Evolutionary conservation across 2,329 filamentous ascomycete genomes (phyloP).

Genomic region (Fusarium gaditjirri): DNA sequence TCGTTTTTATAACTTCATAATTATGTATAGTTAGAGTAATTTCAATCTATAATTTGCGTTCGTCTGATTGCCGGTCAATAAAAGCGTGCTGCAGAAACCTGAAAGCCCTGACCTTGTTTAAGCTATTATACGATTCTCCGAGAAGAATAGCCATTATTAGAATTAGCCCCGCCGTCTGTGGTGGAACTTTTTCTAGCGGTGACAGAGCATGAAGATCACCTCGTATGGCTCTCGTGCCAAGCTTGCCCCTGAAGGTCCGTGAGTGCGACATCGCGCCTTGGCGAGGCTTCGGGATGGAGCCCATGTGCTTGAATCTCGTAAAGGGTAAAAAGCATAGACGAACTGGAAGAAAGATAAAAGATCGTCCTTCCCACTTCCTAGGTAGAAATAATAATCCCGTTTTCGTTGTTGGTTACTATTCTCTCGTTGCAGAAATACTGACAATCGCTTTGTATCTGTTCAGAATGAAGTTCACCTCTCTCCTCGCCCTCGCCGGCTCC

Average conservation of each 20-base stretch:
- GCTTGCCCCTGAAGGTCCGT: not conserved
- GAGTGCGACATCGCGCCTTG: not conserved
- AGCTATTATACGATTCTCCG: too few species aligned
- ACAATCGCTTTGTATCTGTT: too few species aligned
- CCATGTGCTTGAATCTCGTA: not conserved
- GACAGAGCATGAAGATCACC: not conserved
- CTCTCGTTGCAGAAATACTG: too few species aligned
- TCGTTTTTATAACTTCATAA: not conserved
- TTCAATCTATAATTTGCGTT: too few species aligned
- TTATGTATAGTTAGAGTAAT: too few species aligned
- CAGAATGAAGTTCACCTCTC: not conserved
- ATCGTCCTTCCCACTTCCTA: too few species aligned
- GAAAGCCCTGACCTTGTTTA: not conserved
- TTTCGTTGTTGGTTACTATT: not conserved
- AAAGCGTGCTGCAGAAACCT: too few species aligned
- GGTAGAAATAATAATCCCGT: too few species aligned
- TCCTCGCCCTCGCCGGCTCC: not conserved
- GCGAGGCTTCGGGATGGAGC: not conserved
- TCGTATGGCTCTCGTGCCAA: not conserved
- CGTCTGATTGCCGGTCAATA: too few species aligned
- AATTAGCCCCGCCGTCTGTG: fast-evolving
- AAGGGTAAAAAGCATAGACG: fast-evolving
- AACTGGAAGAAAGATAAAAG: too few species aligned
- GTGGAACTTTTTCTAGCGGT: not conserved
- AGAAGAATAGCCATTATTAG: not conserved